These are phyloP conservation scores for Biancaea sappan DNA, from an alignment of 306 rosid genomes.

Conservation along the genomic window DNA sequence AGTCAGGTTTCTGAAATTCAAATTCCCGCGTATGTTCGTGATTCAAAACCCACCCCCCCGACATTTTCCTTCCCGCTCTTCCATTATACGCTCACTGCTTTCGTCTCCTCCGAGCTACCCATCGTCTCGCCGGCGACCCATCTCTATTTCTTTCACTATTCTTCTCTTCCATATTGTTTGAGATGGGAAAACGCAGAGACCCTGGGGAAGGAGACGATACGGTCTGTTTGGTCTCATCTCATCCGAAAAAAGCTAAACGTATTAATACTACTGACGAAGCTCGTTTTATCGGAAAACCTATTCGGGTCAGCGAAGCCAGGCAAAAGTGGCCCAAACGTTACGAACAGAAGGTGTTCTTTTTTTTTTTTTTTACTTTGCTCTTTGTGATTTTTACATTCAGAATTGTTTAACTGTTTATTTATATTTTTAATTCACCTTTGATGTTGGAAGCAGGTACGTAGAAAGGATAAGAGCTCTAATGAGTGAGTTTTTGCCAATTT, in stretches of 20 bases:
- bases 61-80: neutral
- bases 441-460: slow-evolving; percentile 6
- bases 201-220: neutral
- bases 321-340: slow-evolving; percentile 45
- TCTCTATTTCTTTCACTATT: neutral
- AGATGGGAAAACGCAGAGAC: slow-evolving; percentile 26
- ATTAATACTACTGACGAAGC: neutral
- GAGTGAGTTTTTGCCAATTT: slow-evolving; percentile 9
- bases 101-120: neutral
- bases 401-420: neutral
- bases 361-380: neutral
- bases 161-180: neutral
- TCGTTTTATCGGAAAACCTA: slow-evolving; percentile 39
- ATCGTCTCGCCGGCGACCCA: neutral
- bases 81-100: neutral
- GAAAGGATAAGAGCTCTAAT: neutral
- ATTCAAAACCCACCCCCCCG: neutral
- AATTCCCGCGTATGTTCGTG: neutral
- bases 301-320: slow-evolving; percentile 25
- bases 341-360: neutral
- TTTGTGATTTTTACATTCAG: neutral
- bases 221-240: slow-evolving; percentile 26
- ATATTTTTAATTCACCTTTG: neutral
- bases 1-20: neutral
- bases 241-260: slow-evolving; percentile 22